Percentiles rank a stretch among this genome's conserved stretches.
These are phyloP conservation scores for Leccinum variabile DNA, from an alignment of 1,284 basidiomycete genomes.

Conservation along the genomic window DNA sequence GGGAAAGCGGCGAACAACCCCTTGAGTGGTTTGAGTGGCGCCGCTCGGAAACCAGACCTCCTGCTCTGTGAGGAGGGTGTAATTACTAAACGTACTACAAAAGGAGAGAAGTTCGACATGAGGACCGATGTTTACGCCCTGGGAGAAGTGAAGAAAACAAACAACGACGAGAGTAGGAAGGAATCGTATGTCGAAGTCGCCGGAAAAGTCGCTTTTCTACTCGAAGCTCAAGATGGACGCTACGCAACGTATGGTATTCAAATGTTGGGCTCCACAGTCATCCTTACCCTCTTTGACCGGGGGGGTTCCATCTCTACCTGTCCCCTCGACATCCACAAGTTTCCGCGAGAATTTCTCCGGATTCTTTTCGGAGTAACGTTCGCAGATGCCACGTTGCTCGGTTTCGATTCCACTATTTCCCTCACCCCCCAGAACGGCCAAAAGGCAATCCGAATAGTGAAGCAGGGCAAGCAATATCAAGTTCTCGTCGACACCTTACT, in stretches of 20 bases:
- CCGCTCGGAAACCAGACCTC: neutral
- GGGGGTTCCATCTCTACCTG: neutral
- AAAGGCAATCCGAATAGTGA: neutral
- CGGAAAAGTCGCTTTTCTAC: neutral
- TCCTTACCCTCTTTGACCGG: neutral
- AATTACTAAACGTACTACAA: neutral
- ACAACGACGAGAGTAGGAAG: neutral
- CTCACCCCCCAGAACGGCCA: neutral
- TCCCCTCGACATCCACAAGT: neutral
- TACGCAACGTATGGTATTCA: neutral
- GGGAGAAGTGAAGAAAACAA: neutral
- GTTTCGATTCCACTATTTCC: neutral
- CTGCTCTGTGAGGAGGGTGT: neutral
- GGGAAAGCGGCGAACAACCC: neutral
- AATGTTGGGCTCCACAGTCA: neutral
- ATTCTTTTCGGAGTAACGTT: neutral
- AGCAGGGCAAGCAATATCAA: neutral
- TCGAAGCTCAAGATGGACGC: neutral
- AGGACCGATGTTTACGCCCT: neutral
- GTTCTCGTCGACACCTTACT: neutral
- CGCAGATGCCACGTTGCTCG: neutral
- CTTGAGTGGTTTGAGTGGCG: neutral
- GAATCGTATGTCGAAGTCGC: neutral
- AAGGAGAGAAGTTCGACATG: neutral
- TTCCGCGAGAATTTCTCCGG: neutral